Percentiles rank a stretch among this genome's conserved stretches.
phyloP scores from a whole-genome alignment of 2,329 filamentous ascomycete species.

The Chaetomium olivaceum region DNA sequence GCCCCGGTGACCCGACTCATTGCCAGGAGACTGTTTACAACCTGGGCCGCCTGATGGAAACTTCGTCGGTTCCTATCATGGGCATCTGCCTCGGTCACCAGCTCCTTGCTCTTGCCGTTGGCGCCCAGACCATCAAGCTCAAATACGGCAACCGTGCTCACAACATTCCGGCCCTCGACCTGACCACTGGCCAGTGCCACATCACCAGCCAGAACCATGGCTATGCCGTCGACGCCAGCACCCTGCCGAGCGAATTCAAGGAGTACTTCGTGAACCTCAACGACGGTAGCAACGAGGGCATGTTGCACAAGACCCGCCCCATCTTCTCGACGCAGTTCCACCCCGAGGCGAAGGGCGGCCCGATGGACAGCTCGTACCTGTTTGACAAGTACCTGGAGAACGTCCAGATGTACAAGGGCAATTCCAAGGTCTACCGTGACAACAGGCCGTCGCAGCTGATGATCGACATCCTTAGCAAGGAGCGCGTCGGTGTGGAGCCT shows the following conservation, averaged over 20 bases:
- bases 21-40: slow-evolving; percentile 94
- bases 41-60: slow-evolving; percentile 85
- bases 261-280: slow-evolving; percentile 99
- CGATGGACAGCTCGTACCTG: slow-evolving; percentile 91
- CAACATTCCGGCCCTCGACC: slow-evolving; percentile 93
- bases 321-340: slow-evolving; percentile 99
- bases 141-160: slow-evolving; percentile 99
- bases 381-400: slow-evolving; percentile 96
- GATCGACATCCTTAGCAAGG: slow-evolving; percentile 88
- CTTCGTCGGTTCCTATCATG: slow-evolving; percentile 89
- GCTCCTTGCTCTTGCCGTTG: slow-evolving; percentile 84
- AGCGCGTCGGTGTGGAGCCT: slow-evolving; percentile 86
- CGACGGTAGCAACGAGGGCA: slow-evolving; percentile 94
- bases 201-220: slow-evolving; percentile 99
- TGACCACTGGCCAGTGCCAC: slow-evolving; percentile 96
- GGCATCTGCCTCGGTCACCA: slow-evolving; percentile 98
- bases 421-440: slow-evolving; percentile 76
- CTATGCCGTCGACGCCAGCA: slow-evolving; percentile 86
- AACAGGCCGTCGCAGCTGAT: slow-evolving; percentile 85
- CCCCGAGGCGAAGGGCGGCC: slow-evolving; percentile 95
- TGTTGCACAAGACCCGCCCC: slow-evolving; percentile 93
- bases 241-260: slow-evolving; percentile 83
- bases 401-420: slow-evolving; percentile 85
- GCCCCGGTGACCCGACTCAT: slow-evolving; percentile 95
- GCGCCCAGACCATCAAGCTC: slow-evolving; percentile 90